Conservation (phyloP, 2,329 filamentous ascomycete species). For the Aspergillus hortae region DNA sequence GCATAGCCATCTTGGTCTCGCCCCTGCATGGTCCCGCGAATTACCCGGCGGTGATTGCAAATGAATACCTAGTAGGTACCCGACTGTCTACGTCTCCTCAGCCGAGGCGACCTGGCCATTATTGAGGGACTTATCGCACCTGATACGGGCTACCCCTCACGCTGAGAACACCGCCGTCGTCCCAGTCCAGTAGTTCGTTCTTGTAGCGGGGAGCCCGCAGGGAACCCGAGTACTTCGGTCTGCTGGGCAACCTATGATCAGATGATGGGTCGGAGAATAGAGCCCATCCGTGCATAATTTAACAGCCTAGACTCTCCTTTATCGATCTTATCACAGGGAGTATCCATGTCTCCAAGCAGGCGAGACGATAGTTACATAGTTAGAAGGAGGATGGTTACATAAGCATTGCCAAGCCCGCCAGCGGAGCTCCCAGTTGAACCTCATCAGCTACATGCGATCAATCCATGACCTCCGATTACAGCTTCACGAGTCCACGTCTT, state of each 20-base stretch:
- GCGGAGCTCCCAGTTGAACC: neutral
- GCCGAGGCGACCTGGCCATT: too few relatives aligned
- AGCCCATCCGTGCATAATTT: neutral
- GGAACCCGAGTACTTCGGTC: neutral
- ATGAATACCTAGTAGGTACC: neutral
- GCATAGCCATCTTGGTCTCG: neutral
- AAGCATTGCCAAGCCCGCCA: neutral
- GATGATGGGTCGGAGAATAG: neutral
- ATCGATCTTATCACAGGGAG: neutral
- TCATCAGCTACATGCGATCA: neutral
- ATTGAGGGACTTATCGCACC: neutral
- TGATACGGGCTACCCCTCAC: neutral
- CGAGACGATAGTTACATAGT: neutral
- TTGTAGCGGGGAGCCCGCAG: neutral
- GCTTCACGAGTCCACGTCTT: conserved; percentile 6
- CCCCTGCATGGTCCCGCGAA: neutral
- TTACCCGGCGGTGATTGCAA: neutral
- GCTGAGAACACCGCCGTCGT: neutral
- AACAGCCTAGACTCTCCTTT: neutral
- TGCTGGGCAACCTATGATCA: neutral
- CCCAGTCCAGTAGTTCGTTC: neutral
- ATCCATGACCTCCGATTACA: neutral
- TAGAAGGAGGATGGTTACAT: neutral
- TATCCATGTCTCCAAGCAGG: neutral
- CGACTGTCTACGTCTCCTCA: neutral